Evolutionary conservation across 129 eudicot species (phyloP), one percentile per base, ranked within the genome.

Genomic region (Escallonia herrerae): DNA sequence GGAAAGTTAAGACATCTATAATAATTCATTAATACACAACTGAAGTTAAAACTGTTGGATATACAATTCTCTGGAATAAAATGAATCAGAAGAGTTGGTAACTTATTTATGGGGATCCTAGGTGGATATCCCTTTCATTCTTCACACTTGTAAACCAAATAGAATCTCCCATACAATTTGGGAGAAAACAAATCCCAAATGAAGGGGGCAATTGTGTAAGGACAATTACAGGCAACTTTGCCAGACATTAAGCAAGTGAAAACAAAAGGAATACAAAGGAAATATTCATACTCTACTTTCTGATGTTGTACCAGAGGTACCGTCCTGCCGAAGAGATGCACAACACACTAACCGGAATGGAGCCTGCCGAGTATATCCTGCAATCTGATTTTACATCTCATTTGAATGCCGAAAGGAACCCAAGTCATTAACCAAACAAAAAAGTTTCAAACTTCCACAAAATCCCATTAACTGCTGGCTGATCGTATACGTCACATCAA

Each of bases 321-420:
- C 38, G 49, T 47, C 63, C 65, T 56, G 77, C 56, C 6, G 77
- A 65, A 71, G 74, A 71, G 70, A 58, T 62, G 69, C 77, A 66
- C 65, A 67, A 59, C 64, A 57, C 54, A 22, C 33, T 62, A 64
- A 72, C 75, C 41, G 8, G 66, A 63, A 41, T 57, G 44, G 74
- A 56, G 62, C 62, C 53, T 22, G 33, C 33, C 8, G 61, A 45
- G 71, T 63, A 63, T 72, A 80, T 68, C 74, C 79, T 66, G 79
- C 73, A 65, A 72, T 56, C 79, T 68, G 77, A 74, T 70, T 60
- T 60, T 70, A 74, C 81, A 75, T 66, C 78, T 71, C 74, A 66
- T 62, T 43, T 60, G 44, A 68, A 76, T 75, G 68, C 82, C 41
- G 61, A 55, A 80, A 62, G 72, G 43, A 73, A 56, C 77, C 80